Evolutionary conservation across 805 yeast species (phyloP).

Genomic region (Schizosaccharomyces japonicus): DNA sequence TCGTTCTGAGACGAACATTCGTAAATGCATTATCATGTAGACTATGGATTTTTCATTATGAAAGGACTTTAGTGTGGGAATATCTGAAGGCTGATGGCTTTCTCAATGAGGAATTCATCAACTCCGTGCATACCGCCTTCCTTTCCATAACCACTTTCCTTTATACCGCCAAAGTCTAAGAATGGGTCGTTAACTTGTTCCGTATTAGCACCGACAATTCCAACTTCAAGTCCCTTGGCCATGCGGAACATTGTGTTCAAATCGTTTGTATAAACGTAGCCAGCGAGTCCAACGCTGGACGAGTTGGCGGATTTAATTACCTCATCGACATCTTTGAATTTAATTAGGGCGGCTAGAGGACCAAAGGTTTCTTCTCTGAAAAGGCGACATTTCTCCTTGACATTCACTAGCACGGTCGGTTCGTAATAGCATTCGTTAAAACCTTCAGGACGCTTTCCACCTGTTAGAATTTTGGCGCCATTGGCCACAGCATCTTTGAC

Average conservation of each 20-base stretch:
- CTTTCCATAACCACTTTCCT: conserved; percentile 43
- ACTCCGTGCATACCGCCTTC: conserved; percentile 19
- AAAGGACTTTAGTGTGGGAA: too few species aligned
- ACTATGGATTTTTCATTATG: too few species aligned
- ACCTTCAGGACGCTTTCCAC: conserved; percentile 30
- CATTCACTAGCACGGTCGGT: conserved; percentile 31
- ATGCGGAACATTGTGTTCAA: conserved; percentile 28
- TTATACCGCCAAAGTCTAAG: conserved; percentile 36
- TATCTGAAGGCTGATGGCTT: conserved; percentile 22
- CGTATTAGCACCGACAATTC: conserved; percentile 41
- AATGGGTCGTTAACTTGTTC: conserved; percentile 33
- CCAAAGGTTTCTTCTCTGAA: conserved; percentile 40
- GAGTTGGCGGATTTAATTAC: conserved; percentile 32
- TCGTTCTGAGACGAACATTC: too few species aligned
- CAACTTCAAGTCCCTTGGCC: conserved; percentile 34
- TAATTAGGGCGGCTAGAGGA: conserved; percentile 34
- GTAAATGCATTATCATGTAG: too few species aligned
- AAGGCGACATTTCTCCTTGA: conserved; percentile 27
- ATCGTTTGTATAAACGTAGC: conserved; percentile 33
- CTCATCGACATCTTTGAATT: conserved; percentile 30
- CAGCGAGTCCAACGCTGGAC: conserved; percentile 32
- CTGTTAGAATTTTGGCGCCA: conserved; percentile 28
- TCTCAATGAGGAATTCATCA: conserved; percentile 45
- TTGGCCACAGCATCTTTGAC: conserved; percentile 28
- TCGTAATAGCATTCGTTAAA: conserved; percentile 20